Evolutionary conservation across 352 stramenopile species (phyloP).

Genomic region (Pythium brassicae): DNA sequence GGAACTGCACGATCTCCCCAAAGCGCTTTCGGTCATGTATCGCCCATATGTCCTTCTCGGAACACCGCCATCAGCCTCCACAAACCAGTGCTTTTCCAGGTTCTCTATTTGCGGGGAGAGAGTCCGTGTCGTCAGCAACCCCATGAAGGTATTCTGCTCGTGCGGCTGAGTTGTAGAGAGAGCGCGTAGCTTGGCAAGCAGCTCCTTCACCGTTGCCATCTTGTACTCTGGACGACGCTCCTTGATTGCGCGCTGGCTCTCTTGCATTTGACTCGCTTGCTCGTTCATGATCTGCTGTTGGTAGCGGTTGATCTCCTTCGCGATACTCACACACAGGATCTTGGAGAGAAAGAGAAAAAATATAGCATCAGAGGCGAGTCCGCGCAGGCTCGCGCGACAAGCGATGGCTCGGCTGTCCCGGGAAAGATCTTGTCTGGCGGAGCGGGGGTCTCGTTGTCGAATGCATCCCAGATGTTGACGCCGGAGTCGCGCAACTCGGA

Average conservation of each 20-base stretch:
- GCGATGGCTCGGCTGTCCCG: no score
- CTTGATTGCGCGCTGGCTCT: not conserved
- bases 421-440: no score
- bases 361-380: not conserved
- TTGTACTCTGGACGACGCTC: not conserved
- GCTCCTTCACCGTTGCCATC: not conserved
- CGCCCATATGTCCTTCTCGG: not conserved
- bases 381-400: no score
- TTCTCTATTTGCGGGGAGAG: not conserved
- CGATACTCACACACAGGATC: not conserved
- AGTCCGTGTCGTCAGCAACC: not conserved
- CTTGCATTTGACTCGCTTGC: not conserved
- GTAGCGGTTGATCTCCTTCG: not conserved
- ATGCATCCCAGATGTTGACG: no score
- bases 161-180: not conserved
- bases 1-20: not conserved
- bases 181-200: not conserved
- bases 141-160: not conserved
- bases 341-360: not conserved
- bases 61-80: not conserved
- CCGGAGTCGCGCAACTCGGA: no score
- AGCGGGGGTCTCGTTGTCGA: no score
- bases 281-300: not conserved
- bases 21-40: not conserved
- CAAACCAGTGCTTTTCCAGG: not conserved